Evolutionary conservation across 768 basidiomycete species (phyloP).

Genomic region (Sarcodon aspratus): DNA sequence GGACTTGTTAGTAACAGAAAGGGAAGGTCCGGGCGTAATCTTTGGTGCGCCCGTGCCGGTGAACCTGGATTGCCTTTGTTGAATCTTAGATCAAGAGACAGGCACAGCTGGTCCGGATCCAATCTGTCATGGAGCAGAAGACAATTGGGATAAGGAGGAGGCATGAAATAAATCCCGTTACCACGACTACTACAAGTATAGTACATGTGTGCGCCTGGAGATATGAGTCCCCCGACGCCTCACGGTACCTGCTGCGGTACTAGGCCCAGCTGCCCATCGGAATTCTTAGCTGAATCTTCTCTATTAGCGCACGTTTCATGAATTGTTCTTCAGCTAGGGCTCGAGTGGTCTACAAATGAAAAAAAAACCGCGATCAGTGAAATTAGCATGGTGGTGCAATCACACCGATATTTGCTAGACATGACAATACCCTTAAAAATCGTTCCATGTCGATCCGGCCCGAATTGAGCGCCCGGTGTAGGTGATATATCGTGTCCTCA

Average conservation of each 20-base stretch:
- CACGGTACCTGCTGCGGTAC: not conserved
- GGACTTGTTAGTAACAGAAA: too few species aligned
- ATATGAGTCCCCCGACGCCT: too few species aligned
- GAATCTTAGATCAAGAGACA: too few species aligned
- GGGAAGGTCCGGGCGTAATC: too few species aligned
- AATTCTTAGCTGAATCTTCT: slow-evolving; percentile 69
- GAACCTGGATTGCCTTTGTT: too few species aligned
- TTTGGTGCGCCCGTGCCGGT: too few species aligned
- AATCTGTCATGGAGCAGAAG: too few species aligned
- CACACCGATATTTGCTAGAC: slow-evolving; percentile 1
- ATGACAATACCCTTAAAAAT: slow-evolving; percentile 69
- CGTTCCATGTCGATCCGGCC: slow-evolving; percentile 90
- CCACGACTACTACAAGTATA: too few species aligned
- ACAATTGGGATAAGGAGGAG: too few species aligned
- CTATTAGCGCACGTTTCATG: slow-evolving; percentile 88
- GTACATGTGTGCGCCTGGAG: too few species aligned
- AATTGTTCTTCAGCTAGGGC: slow-evolving; percentile 92
- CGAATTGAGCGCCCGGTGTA: slow-evolving; percentile 85
- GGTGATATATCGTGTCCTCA: slow-evolving; percentile 96
- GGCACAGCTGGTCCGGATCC: too few species aligned
- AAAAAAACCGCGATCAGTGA: not conserved
- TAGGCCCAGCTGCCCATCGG: slow-evolving; percentile 27
- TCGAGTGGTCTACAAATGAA: slow-evolving; percentile 51
- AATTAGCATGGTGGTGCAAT: slow-evolving; percentile 1
- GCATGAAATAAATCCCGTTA: too few species aligned